phyloP scores from a whole-genome alignment of 2,329 filamentous ascomycete species.

The Ilyonectria destructans region DNA sequence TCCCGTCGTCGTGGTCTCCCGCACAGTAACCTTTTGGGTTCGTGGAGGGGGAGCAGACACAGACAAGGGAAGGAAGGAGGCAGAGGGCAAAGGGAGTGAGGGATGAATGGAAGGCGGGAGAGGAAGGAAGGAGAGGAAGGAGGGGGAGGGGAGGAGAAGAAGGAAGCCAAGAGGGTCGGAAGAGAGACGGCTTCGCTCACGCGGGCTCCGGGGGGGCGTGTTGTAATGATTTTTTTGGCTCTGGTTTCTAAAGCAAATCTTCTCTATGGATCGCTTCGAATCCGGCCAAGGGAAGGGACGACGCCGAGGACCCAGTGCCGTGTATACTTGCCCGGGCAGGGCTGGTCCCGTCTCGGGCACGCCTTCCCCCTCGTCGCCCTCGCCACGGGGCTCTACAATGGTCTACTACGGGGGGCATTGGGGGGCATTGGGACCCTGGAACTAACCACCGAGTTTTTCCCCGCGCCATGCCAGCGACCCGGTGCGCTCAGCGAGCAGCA shows the following conservation, averaged over 20 bases:
- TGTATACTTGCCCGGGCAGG: conserved; percentile 26
- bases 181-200: conserved; percentile 40
- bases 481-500: background rate
- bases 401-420: too few relatives aligned
- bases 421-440: conserved; percentile 22
- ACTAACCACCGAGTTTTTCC: conserved; percentile 47
- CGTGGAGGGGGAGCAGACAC: conserved; percentile 39
- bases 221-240: conserved; percentile 39
- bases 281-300: conserved; percentile 34
- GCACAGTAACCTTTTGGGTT: conserved; percentile 33
- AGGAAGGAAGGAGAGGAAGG: conserved; percentile 47
- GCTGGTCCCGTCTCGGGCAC: conserved; percentile 31
- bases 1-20: conserved; percentile 47
- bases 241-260: conserved; percentile 49
- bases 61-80: conserved; percentile 47
- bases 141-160: conserved; percentile 30
- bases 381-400: conserved; percentile 22
- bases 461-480: conserved; percentile 43
- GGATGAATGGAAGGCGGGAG: conserved; percentile 28
- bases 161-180: conserved; percentile 37
- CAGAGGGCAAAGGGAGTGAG: conserved; percentile 28
- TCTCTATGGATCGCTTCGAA: conserved; percentile 47
- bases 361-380: conserved; percentile 12
- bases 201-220: conserved; percentile 41
- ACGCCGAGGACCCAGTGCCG: conserved; percentile 15